Conservation (phyloP, 441 rosid genomes). For the Gossypium schwendimanii region DNA sequence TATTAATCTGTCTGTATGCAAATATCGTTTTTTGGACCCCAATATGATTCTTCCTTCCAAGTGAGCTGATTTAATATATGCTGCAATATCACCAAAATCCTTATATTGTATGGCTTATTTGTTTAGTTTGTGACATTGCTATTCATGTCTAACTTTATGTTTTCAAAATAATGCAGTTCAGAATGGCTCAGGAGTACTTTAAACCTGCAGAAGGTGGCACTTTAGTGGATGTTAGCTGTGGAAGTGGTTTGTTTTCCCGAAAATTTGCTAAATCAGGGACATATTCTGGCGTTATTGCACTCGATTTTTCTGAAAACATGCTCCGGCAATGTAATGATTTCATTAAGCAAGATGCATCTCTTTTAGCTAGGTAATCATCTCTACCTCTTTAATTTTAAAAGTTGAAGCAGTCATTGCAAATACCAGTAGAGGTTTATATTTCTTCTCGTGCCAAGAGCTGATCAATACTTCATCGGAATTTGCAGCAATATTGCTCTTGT, state of each 20-base stretch:
- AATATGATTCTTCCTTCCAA: not conserved
- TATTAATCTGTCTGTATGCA: not conserved
- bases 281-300: conserved; percentile 77
- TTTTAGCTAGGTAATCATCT: conserved; percentile 35
- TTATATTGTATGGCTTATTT: not conserved
- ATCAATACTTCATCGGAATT: conserved; percentile 12
- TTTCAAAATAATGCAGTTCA: conserved; percentile 50
- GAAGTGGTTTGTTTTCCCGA: conserved; percentile 85
- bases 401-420: not conserved
- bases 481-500: conserved; percentile 75
- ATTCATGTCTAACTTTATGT: conserved; percentile 7
- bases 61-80: not conserved
- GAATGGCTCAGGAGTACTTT: conserved; percentile 85
- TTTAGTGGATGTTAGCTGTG: conserved; percentile 86
- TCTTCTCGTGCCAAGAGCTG: conserved; percentile 7
- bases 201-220: conserved; percentile 69
- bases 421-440: not conserved
- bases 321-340: conserved; percentile 80
- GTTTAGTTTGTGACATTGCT: not conserved
- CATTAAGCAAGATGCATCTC: conserved; percentile 51
- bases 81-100: not conserved
- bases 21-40: not conserved
- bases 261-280: conserved; percentile 68
- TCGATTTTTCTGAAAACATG: conserved; percentile 94
- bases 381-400: not conserved